phyloP scores from a whole-genome alignment of 1,284 basidiomycete species.

The Acaromyces ingoldii region DNA sequence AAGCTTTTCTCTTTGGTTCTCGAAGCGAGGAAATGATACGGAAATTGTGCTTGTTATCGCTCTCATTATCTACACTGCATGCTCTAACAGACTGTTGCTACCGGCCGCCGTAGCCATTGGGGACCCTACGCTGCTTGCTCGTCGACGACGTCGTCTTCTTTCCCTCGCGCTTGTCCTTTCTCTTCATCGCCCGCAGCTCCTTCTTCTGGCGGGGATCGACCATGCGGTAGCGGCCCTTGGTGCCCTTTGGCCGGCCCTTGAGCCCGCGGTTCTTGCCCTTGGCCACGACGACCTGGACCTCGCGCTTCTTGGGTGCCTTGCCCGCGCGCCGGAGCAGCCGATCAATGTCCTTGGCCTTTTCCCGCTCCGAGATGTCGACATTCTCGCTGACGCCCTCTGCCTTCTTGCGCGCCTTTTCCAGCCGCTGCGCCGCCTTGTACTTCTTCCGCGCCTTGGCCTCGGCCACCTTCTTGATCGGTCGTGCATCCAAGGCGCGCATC shows the following conservation, averaged over 20 bases:
- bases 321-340: conserved; percentile 72
- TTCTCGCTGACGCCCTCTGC: conserved; percentile 87
- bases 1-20: too few species aligned
- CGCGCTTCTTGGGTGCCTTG: conserved; percentile 63
- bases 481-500: conserved; percentile 87
- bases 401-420: conserved; percentile 93
- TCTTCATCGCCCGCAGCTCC: conserved; percentile 45
- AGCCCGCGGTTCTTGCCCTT: conserved; percentile 82
- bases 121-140: conserved; percentile 22
- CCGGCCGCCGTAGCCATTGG: conserved; percentile 31
- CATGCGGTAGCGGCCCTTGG: conserved; percentile 65
- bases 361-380: conserved; percentile 71
- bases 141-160: conserved; percentile 38
- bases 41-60: too few species aligned
- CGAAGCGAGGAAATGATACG: too few species aligned
- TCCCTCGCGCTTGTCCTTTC: conserved; percentile 41
- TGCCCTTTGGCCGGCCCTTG: conserved; percentile 89
- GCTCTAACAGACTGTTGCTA: background rate
- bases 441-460: conserved; percentile 99
- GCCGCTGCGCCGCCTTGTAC: conserved; percentile 72
- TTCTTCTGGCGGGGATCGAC: conserved; percentile 50
- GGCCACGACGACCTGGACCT: conserved; percentile 84
- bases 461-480: conserved; percentile 98
- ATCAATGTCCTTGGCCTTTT: conserved; percentile 89
- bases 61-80: too few species aligned